Percentiles rank a stretch among this genome's conserved stretches.
phyloP scores from a whole-genome alignment of 2,329 filamentous ascomycete genomes.

The Coniochaeta sp. region DNA sequence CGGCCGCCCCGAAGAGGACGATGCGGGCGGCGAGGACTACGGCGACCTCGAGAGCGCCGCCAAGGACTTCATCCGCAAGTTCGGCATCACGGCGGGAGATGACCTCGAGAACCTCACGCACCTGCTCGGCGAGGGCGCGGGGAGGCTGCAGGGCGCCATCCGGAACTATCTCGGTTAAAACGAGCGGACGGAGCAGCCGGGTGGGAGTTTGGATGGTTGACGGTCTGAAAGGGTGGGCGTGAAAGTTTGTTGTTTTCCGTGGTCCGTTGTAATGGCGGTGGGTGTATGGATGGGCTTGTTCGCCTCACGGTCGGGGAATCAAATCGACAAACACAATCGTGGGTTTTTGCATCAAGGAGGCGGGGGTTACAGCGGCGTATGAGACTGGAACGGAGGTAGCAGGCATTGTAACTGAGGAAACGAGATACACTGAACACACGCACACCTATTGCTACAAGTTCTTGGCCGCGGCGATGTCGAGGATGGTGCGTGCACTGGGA shows the following conservation, averaged over 20 bases:
- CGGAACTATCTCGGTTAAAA: constrained; percentile 44
- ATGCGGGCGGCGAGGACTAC: constrained; percentile 57
- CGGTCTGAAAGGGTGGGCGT: no score
- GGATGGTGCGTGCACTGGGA: no score
- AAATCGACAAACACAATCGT: neutral
- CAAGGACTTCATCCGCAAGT: constrained; percentile 92
- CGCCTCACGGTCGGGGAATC: neutral
- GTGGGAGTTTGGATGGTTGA: neutral
- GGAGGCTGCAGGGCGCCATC: constrained; percentile 71
- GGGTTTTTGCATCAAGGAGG: neutral
- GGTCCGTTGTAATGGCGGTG: neutral
- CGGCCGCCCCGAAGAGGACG: constrained; percentile 80
- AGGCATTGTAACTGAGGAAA: neutral
- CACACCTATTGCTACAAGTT: no score
- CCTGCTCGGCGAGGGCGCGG: constrained; percentile 78
- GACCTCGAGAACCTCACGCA: constrained; percentile 86
- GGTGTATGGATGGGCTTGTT: neutral
- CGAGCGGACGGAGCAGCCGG: no score
- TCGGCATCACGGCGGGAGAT: constrained; percentile 91
- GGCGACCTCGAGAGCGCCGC: constrained; percentile 89
- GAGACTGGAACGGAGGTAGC: neutral
- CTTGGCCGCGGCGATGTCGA: no score
- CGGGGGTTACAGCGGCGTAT: neutral
- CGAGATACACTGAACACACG: neutral
- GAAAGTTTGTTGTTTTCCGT: no score